Conservation (phyloP, 768 basidiomycete genomes). For the Chalciporus pseudorubinellus region DNA sequence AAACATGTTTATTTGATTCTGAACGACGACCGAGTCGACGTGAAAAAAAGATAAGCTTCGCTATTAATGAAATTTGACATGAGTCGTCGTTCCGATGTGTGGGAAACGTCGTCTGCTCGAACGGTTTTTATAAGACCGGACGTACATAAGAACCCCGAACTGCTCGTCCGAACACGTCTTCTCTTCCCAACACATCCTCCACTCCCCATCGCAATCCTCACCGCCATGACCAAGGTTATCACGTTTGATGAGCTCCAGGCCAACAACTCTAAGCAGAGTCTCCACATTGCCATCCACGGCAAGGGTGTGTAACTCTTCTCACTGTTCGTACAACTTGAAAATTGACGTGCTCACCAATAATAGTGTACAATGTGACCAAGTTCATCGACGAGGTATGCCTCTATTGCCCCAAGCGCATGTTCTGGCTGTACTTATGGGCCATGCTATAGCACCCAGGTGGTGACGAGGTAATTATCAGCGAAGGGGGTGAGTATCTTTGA, state of each 20-base stretch:
- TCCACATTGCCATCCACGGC: conserved; percentile 81
- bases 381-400: conserved; percentile 88
- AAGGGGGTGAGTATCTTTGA: conserved; percentile 66
- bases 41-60: too few relatives aligned
- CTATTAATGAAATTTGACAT: neutral
- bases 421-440: conserved; percentile 3
- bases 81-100: conserved; percentile 14
- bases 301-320: conserved; percentile 55
- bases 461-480: conserved; percentile 94
- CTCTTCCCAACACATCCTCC: conserved; percentile 4
- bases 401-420: neutral
- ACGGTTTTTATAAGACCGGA: conserved; percentile 13
- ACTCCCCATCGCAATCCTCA: conserved; percentile 6
- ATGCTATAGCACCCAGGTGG: conserved; percentile 84
- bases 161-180: neutral
- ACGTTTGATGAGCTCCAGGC: conserved; percentile 75
- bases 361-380: conserved; percentile 91
- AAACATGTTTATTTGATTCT: neutral
- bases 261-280: conserved; percentile 68
- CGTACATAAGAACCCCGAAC: neutral
- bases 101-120: conserved; percentile 22
- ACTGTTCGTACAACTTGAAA: neutral
- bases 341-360: conserved; percentile 6
- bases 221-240: conserved; percentile 48
- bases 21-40: too few relatives aligned